These are phyloP conservation scores for Candolleomyces eurysporus DNA, from an alignment of 768 basidiomycete genomes.

Conservation along the genomic window DNA sequence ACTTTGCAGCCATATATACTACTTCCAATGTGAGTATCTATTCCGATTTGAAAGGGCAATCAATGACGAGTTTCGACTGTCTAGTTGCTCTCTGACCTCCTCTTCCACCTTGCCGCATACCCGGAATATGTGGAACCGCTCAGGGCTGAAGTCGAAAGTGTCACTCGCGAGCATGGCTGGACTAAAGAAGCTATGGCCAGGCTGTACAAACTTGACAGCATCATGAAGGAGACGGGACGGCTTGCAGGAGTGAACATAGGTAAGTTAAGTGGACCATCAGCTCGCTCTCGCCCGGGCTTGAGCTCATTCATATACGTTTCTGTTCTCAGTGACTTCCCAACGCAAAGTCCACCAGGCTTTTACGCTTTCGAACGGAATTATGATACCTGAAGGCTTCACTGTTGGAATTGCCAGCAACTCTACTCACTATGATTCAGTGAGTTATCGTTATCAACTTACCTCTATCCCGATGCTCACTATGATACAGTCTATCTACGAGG, in stretches of 20 bases:
- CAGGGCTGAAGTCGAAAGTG: conserved; percentile 37
- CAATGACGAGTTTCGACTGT: not conserved
- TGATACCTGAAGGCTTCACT: conserved; percentile 21
- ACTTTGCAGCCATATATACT: conserved; percentile 28
- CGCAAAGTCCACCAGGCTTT: not conserved
- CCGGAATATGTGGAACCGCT: conserved; percentile 31
- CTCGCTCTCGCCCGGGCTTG: too few species aligned
- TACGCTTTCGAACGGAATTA: conserved; percentile 24
- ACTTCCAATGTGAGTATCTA: conserved; percentile 30
- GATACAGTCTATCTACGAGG: conserved; percentile 32
- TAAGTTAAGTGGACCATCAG: too few species aligned
- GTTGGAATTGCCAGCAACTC: not conserved
- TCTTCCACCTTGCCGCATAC: conserved; percentile 32
- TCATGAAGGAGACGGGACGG: conserved; percentile 27
- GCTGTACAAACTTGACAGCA: conserved; percentile 42
- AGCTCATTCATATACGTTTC: too few species aligned
- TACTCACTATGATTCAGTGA: not conserved
- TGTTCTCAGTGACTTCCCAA: not conserved
- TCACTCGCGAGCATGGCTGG: conserved; percentile 30
- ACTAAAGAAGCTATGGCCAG: conserved; percentile 29
- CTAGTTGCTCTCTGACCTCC: conserved; percentile 30
- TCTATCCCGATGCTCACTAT: not conserved
- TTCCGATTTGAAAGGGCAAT: not conserved
- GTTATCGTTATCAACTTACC: not conserved
- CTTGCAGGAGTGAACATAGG: not conserved